These are phyloP conservation scores for Cucumis cinereus DNA, from an alignment of 306 rosid genomes.

Conservation along the genomic window DNA sequence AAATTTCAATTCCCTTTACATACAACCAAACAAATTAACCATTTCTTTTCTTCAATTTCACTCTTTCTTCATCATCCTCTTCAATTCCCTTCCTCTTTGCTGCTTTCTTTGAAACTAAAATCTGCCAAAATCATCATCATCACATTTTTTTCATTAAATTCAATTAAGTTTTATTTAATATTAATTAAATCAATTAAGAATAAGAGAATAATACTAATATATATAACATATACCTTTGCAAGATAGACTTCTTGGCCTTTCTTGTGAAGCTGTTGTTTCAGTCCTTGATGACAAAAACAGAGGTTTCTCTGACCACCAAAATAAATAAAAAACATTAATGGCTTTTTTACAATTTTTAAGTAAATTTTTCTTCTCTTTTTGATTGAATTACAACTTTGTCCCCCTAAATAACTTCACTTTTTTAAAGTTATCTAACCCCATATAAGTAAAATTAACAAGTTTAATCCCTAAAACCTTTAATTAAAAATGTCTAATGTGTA, in stretches of 20 bases:
- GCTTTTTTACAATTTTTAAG: too few species aligned
- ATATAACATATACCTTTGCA: neutral
- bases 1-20: neutral
- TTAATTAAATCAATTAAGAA: neutral
- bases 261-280: neutral
- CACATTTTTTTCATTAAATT: neutral
- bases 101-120: neutral
- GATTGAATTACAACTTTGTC: too few species aligned
- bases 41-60: neutral
- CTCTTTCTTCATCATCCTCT: neutral
- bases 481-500: too few species aligned
- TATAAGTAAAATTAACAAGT: too few species aligned
- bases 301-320: neutral
- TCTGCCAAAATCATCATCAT: neutral
- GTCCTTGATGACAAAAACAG: neutral
- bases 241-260: conserved; percentile 1
- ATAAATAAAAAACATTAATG: neutral
- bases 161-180: too few species aligned
- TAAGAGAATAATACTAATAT: neutral
- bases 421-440: too few species aligned
- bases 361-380: too few species aligned
- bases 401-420: too few species aligned
- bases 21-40: neutral
- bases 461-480: too few species aligned
- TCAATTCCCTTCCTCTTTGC: neutral